Conservation (phyloP, 495 filamentous ascomycete genomes). For the Penicillium dipodomyicola region DNA sequence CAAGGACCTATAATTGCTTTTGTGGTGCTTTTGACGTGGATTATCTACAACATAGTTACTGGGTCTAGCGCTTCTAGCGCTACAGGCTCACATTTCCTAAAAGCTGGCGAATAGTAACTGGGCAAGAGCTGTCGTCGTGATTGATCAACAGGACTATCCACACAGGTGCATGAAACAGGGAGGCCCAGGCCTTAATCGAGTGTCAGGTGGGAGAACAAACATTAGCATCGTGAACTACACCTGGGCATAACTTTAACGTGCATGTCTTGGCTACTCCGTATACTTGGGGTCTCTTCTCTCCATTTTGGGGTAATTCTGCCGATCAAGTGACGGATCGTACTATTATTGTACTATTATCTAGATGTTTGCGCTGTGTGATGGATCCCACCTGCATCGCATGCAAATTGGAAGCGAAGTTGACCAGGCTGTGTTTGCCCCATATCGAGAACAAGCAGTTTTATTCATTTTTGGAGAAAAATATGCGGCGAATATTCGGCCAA, state of each 20-base stretch:
- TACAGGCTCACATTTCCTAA: background rate
- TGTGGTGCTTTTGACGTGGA: background rate
- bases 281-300: background rate
- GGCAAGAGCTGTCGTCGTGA: background rate
- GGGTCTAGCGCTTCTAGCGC: slow-evolving; percentile 2
- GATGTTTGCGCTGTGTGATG: background rate
- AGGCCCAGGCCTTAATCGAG: background rate
- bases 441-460: background rate
- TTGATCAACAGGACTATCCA: slow-evolving; percentile 2
- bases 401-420: background rate
- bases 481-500: slow-evolving; percentile 3
- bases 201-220: background rate
- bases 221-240: background rate
- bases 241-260: background rate
- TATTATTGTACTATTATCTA: background rate
- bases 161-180: background rate
- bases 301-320: background rate
- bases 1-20: slow-evolving; percentile 4
- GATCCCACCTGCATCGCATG: background rate
- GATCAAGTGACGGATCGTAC: background rate
- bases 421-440: background rate
- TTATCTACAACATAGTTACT: too few species aligned
- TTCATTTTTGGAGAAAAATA: background rate
- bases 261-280: background rate
- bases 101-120: too few species aligned